Evolutionary conservation across 2,329 filamentous ascomycete genomes (phyloP).

Genomic region (Ascochyta viciae-villosae): DNA sequence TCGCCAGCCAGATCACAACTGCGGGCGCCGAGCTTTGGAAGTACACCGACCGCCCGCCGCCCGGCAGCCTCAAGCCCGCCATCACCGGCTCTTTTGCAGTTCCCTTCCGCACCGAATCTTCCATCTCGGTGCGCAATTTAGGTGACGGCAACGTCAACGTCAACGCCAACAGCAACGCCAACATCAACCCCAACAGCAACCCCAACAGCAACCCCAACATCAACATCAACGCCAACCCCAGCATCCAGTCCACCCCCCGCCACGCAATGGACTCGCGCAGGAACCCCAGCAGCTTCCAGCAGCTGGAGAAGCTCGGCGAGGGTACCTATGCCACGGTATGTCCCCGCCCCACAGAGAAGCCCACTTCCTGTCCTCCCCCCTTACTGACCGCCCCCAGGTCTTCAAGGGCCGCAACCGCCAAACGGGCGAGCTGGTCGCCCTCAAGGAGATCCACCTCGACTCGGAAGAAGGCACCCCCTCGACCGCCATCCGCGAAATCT

Average conservation of each 20-base stretch:
- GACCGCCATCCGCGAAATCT: conserved; percentile 97
- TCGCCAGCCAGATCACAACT: conserved; percentile 56
- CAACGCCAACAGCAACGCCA: conserved; percentile 23
- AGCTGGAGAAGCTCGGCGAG: conserved; percentile 97
- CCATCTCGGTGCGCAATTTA: conserved; percentile 58
- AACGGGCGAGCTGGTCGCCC: conserved; percentile 92
- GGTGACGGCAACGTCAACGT: conserved; percentile 45
- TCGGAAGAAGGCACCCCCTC: conserved; percentile 97
- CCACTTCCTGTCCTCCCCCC: background rate
- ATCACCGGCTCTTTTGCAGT: conserved; percentile 58
- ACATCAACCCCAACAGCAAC: conserved; percentile 20
- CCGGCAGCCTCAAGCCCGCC: conserved; percentile 55
- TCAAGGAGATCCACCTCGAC: conserved; percentile 99
- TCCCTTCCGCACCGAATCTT: conserved; percentile 58
- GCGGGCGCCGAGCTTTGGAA: conserved; percentile 59
- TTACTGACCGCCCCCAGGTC: conserved; percentile 66
- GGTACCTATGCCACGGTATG: conserved; percentile 96
- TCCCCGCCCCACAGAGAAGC: background rate
- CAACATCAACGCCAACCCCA: background rate
- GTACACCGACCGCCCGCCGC: conserved; percentile 56
- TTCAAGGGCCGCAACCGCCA: conserved; percentile 98
- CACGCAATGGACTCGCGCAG: conserved; percentile 83
- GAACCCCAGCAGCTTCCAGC: conserved; percentile 97
- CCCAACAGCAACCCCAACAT: conserved; percentile 15
- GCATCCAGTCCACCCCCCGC: background rate